Evolutionary conservation across 2,329 filamentous ascomycete genomes (phyloP), one percentile per base, ranked within the genome.

Genomic region (Endoconidiophora laricicola): DNA sequence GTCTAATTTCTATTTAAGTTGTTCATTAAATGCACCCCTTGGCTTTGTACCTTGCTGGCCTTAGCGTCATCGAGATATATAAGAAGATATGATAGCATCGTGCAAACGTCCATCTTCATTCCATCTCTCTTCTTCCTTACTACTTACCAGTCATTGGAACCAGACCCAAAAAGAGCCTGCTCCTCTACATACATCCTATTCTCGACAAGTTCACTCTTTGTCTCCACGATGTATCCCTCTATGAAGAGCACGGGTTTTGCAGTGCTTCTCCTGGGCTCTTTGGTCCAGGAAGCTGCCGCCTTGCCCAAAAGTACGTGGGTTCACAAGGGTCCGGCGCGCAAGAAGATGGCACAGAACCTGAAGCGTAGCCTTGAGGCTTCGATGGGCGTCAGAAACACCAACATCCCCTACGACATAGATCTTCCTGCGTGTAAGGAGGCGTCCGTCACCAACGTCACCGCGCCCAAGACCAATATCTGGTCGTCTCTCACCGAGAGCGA

Each of bases 381-480:
- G 22, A 29, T 46, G 4, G 51, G 51, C 7, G 10, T 44, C 44
- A 23, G 23, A 1, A 46, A 23, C 12, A n/a, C 37, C 48, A 16
- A 42, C 10, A 38, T 43, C 22, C 26, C 24, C 36, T 43, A 43
- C 29, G 50, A 50, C 12, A 20, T 14, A 3, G 44, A 53, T n/a
- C 33, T 46, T 22, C 47, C 51, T 6, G 43, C 46, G 4, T 53
- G 51, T 44, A 53, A 53, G 33, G 51, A 53, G 24, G 20, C 48
- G n/a, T 20, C 44, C 7, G 51, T 48, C 6, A 53, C 56, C 14
- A 55, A 53, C 18, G 46, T 60, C 50, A 56, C 53, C n/a, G 66
- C 66, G 2, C 65, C 66, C 3, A 66, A 63, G 50, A 38, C 54
- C 10, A 70, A 70, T 49, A 58, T 66, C 20, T 70, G 67, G 66